Base-by-base conservation (phyloP, 148 eudicot genomes). In the Amaranthus hypochondriacus region DNA sequence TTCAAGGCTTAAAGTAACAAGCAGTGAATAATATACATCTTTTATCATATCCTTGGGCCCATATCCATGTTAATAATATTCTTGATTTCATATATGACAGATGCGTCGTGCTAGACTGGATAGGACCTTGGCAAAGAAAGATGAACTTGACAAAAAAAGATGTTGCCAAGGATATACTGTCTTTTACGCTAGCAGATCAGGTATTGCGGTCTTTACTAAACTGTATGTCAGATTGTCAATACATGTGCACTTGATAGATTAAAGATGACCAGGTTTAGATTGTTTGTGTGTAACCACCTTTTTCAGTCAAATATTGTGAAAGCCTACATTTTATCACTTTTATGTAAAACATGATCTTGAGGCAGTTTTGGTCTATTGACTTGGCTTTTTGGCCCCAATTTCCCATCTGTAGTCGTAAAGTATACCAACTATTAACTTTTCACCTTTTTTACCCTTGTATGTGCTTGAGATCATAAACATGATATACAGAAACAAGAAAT, bases 51-150 rank as follows among this genome's bases (percentile, higher is more conserved):
- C 39, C 39, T 28, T 28, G 39, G 1, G 39, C 12, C 62, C 10
- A n/a, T 58, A 39, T 18, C 62, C 12, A 5, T 58, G 43, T 18
- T 58, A 15, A 18, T 50, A 43, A 59, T 59, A 48, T 56, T 46
- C 62, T 49, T 61, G 52, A 58, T 48, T n/a, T 43, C 56, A 68
- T n/a, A 54, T 61, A 62, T 79, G 78, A 46, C 86, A 94, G 98
- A 87, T 94, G 71, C 88, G 80, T 46, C 98, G 96, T 76, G 98
- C 98, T 77, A 89, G 75, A 87, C 87, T 87, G 61, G 92, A 87
- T 63, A 87, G 79, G 78, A 71, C 84, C 2, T 61, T 77, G 77
- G 85, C 77, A 64, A 75, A 76, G 69, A 80, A 84, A 69, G 71
- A 82, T 67, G 77, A 57, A 48, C 49, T 42, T 48, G 85, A 89